Conservation (phyloP, 257 asterid species). For the Anisodus acutangulus region DNA sequence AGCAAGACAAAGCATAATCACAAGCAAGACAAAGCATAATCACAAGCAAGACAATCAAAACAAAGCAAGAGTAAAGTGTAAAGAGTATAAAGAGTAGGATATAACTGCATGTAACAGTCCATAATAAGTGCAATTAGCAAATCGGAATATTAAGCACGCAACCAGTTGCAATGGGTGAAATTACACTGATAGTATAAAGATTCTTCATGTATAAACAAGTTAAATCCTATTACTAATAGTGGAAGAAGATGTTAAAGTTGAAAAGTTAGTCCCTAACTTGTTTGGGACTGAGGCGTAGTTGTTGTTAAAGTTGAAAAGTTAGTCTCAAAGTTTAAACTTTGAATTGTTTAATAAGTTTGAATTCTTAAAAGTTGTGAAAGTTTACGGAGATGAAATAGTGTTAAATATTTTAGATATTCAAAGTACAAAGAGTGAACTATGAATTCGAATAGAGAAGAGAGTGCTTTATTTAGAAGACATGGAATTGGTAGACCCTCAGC, state of each 20-base stretch:
- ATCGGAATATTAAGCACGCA: background rate
- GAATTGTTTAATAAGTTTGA: background rate
- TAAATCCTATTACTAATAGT: background rate
- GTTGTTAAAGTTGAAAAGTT: background rate
- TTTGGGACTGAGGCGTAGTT: no score
- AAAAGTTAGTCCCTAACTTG: no score
- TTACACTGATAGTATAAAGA: background rate
- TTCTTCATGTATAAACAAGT: background rate
- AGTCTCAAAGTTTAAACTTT: background rate
- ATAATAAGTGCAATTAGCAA: background rate
- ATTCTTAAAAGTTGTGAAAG: slow-evolving; percentile 17
- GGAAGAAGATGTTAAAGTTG: background rate
- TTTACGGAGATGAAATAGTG: background rate
- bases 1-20: no score
- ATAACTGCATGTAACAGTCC: background rate
- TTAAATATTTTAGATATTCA: background rate
- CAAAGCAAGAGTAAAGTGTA: no score
- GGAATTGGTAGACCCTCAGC: no score
- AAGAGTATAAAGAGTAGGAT: no score
- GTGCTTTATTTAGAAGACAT: background rate
- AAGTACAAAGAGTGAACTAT: background rate
- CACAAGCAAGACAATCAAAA: no score
- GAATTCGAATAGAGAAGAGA: background rate
- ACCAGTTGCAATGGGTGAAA: background rate
- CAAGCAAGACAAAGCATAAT: no score